A percentile compares a stretch with the other conserved stretches of the same genome.
Conservation (phyloP, 345 rosid genomes). For the Durio zibethinus region DNA sequence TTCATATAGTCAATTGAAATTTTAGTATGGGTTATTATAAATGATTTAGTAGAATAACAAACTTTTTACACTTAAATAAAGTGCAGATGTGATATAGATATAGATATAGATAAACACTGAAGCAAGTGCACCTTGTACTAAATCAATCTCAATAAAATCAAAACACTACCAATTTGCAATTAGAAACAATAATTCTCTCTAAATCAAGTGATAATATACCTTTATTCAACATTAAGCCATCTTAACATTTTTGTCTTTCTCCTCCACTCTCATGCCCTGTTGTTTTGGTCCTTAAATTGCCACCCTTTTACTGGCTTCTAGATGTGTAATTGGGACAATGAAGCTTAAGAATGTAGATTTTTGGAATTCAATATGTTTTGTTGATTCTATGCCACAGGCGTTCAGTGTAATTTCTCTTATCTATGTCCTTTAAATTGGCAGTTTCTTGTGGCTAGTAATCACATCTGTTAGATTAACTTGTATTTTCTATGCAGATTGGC, state of each 20-base stretch:
- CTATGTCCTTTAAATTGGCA: neutral
- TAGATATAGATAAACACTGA: too few species aligned
- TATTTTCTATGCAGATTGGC: slow-evolving; percentile 68
- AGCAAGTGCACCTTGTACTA: neutral
- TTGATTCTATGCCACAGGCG: neutral
- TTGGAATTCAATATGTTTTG: neutral
- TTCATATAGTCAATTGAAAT: neutral
- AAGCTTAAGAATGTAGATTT: neutral
- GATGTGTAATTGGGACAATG: neutral
- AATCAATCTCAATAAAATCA: neutral
- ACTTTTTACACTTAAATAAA: neutral
- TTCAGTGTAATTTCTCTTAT: neutral
- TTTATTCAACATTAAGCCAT: neutral
- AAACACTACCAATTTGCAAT: neutral
- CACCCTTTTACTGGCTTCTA: neutral
- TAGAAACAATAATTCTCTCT: neutral
- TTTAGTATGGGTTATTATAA: neutral
- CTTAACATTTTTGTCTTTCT: neutral
- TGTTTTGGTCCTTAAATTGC: neutral
- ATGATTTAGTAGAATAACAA: neutral
- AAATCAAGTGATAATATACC: neutral
- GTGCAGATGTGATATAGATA: neutral
- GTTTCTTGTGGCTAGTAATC: slow-evolving; percentile 14
- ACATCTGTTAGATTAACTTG: neutral
- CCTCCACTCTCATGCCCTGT: neutral